Base-by-base conservation (phyloP, 805 yeast genomes). In the Sungouiella blattae region DNA sequence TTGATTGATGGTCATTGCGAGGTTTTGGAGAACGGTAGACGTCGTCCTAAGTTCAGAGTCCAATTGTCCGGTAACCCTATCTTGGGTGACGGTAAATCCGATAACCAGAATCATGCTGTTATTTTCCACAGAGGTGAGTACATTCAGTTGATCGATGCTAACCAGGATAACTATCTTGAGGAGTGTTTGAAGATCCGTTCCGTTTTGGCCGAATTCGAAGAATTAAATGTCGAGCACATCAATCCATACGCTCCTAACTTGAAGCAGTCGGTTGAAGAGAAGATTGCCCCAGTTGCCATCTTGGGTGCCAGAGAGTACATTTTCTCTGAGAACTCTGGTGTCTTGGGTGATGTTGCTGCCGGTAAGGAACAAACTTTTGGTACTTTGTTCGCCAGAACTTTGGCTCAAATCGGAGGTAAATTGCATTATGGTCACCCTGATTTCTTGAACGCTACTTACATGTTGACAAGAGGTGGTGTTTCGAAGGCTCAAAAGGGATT, bases 291-390 rank as follows among this genome's bases (percentile, higher is more conserved):
- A 0, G 88, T 85, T 34, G 94, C 93, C 2, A 83, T 85, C 39
- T 74, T 85, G 46, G 94, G 94, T 33, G 85, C 93, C 1, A 69
- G 94, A 52, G 94, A 84, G 58, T 84, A 84, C 53, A 81, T 84
- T 36, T 84, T 84, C 60, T 83, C 91, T 7, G 93, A 85, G 55
- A 85, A 84, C 53, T 73, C 82, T 41, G 94, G 94, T 31, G 77
- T 85, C 34, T 66, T 85, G 32, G 94, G 93, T 34, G 94, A 85
- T 60, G 79, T 85, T 46, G 91, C 93, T 14, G 94, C 94, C 11
- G 91, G 91, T 31, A 85, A 85, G 53, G 94, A 85, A 59, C 93
- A 85, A 56, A 85, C 93, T 7, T 85, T 85, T 62, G 93, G 94
- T 36, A 85, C 94, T 0, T 69, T 85, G 38, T 84, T 83, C 60